Conservation (phyloP, 2,329 filamentous ascomycete genomes). For the Talaromyces funiculosus region DNA sequence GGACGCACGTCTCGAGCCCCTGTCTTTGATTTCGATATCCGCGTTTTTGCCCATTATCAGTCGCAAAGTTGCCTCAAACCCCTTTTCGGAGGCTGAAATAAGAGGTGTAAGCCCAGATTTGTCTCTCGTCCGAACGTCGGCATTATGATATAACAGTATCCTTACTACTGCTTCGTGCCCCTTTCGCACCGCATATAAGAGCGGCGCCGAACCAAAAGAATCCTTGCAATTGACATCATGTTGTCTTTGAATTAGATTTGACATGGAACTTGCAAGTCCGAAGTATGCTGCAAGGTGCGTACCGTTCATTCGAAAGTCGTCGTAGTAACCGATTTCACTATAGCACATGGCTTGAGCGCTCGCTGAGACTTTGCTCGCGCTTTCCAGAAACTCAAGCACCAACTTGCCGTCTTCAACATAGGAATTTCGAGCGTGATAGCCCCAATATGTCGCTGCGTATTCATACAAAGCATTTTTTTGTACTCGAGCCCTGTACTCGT, state of each 20-base stretch:
- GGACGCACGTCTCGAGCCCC: slow-evolving; percentile 1
- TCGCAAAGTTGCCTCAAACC: not conserved
- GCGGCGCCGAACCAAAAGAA: slow-evolving; percentile 7
- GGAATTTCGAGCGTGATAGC: slow-evolving; percentile 16
- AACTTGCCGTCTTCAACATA: not conserved
- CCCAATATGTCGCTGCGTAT: slow-evolving; percentile 23
- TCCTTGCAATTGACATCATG: not conserved
- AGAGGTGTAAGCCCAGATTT: slow-evolving; percentile 2
- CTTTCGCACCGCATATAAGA: not conserved
- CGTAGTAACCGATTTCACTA: slow-evolving; percentile 7
- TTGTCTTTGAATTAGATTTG: not conserved
- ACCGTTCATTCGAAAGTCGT: slow-evolving; percentile 1
- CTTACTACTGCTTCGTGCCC: slow-evolving; percentile 3
- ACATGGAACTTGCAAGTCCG: slow-evolving; percentile 1
- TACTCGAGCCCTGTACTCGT: slow-evolving; percentile 15
- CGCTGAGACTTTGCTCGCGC: not conserved
- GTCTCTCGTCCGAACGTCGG: not conserved
- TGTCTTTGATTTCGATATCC: not conserved
- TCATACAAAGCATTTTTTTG: slow-evolving; percentile 17
- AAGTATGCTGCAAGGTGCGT: slow-evolving; percentile 12
- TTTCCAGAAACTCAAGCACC: not conserved
- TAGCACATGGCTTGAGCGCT: slow-evolving; percentile 1
- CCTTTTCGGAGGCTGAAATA: not conserved
- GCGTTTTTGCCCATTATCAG: not conserved
- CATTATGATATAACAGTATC: not conserved